Evolutionary conservation across 2,329 filamentous ascomycete genomes (phyloP), one percentile per base, ranked within the genome.

Genomic region (Teratosphaeria nubilosa): DNA sequence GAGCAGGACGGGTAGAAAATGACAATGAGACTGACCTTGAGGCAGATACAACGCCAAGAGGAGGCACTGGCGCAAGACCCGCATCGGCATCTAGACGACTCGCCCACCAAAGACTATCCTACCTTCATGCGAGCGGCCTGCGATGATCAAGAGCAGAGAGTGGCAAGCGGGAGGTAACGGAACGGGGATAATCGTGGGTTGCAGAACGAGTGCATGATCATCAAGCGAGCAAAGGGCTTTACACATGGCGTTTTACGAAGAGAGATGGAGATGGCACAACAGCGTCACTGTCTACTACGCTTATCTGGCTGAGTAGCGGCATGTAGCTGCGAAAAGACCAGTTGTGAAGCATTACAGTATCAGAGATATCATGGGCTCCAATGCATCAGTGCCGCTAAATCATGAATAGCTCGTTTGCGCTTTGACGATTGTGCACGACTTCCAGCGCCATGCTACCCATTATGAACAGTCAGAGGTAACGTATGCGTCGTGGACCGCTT

Each of bases 1-100:
- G 4, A 14, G 22, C 6, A 11, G 16, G 20, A 16, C 14, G 7
- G 24, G 14, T 1, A 55, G 10, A 30, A 32, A 24, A 41, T 14
- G 34, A 11, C 56, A 10, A 11, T 5, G 32, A 9, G 30, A 45
- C 30, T 34, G 22, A 55, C 24, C 16, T 5, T 3, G 6, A n/a
- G 37, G 34, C 59, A 62, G 94, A 83, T 99, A 99, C 87, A 99
- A 99, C 84, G 91, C 94, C 75, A 99, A 99, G 90, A 85, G 94
- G 80, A 89, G 94, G 82, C 94, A 99, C 80, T 99, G 94, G 94
- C 90, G 94, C 84, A 99, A 99, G 92, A 97, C 94, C 77, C 88
- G 91, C 77, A 90, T 99, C 81, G 91, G 91, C 77, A 95, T 99
- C 84, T 99, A 94, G 84, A 85, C 79, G 77, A 78, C 76, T 82